Evolutionary conservation across 805 yeast species (phyloP), one percentile per base, ranked within the genome.

Genomic region (Schwanniomyces yamadae): DNA sequence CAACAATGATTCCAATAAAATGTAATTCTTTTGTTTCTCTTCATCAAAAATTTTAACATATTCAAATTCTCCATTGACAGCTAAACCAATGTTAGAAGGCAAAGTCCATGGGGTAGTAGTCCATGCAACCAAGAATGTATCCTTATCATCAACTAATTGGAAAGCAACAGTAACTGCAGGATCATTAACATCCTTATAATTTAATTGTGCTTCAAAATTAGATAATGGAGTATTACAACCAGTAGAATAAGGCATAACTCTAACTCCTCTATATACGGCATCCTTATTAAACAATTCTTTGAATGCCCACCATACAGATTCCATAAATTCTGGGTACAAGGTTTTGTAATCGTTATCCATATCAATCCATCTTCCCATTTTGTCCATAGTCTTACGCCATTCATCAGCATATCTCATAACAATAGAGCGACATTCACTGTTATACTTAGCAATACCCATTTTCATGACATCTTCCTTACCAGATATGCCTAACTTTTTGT

Each of bases 51-150:
- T 86, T 72, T 93, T 95, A 51, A 85, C 84, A 56, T 93, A 93
- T 66, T 89, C 97, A 44, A 88, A 80, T 8, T 80, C 77, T 36
- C 96, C 95, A 69, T 93, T 78, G 29, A 93, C 98, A 56, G 95
- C 90, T 44, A 93, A 75, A 10, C 90, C 91, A 59, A 93, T 67
- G 63, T 93, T 91, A 19, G 96, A 85, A 27, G 99, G 99, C 57
- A 93, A 73, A 33, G 99, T 95, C 99, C 99, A 93, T 35, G 99
- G 99, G 17, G 99, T 93, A 42, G 99, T 93, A 29, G 99, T 93
- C 99, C 99, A 93, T 7, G 98, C 98, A 25, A 93, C 90, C 48
- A 93, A 71, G 47, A 77, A 71, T 36, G 95, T 86, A 54, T 84
- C 79, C 45, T 87, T 89, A 54, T 90, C 95, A 44, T 79, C 85